phyloP scores from a whole-genome alignment of 1,139 yeast genomes.

The Yamadazyma trypodendri region DNA sequence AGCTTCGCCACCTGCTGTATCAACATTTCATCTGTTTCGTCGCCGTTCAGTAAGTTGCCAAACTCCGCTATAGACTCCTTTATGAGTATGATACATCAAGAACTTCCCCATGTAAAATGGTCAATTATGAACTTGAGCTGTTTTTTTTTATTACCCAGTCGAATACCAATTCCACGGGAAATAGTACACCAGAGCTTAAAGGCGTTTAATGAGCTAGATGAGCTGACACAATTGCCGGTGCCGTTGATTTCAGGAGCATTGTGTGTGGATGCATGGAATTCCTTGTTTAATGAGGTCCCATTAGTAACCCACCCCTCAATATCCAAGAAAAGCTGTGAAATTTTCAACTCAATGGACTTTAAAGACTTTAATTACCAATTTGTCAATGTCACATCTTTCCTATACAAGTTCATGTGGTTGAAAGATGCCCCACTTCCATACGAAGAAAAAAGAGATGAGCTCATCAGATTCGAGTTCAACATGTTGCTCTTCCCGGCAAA shows the following conservation, averaged over 20 bases:
- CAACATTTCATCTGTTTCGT: conserved; percentile 18
- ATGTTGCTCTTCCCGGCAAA: conserved; percentile 27
- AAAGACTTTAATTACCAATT: conserved; percentile 19
- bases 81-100: conserved; percentile 11
- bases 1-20: conserved; percentile 20
- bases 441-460: conserved; percentile 13
- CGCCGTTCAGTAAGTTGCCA: conserved; percentile 14
- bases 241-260: conserved; percentile 19
- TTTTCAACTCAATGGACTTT: conserved; percentile 15
- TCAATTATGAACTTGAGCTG: conserved; percentile 15
- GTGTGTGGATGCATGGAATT: conserved; percentile 20
- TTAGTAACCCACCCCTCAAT: conserved; percentile 15
- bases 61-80: conserved; percentile 16
- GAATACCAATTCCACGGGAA: conserved; percentile 13
- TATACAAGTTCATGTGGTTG: conserved; percentile 20
- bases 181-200: conserved; percentile 11
- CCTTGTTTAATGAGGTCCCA: conserved; percentile 14
- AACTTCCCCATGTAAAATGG: conserved; percentile 16
- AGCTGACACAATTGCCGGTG: conserved; percentile 9
- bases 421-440: conserved; percentile 8
- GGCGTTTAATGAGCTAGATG: conserved; percentile 15
- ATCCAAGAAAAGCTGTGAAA: conserved; percentile 7
- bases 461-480: conserved; percentile 21
- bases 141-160: conserved; percentile 19
- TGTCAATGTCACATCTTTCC: conserved; percentile 15